A percentile compares a stretch with the other conserved stretches of the same genome.
Evolutionary conservation across 2,329 filamentous ascomycete genomes (phyloP).

Genomic region (Aspergillus amoenus): DNA sequence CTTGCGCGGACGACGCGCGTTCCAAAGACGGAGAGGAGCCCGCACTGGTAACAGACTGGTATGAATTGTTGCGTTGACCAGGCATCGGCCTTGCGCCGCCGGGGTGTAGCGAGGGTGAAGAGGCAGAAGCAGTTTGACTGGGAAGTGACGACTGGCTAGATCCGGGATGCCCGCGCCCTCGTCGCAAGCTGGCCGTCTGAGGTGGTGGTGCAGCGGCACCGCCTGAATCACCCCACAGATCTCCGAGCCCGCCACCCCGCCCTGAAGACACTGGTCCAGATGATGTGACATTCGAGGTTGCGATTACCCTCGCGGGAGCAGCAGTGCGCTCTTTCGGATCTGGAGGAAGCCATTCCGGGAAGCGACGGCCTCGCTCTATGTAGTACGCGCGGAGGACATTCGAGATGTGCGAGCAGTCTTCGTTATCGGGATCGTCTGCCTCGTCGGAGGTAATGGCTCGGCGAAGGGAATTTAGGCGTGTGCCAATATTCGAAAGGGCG

Average conservation of each 20-base stretch:
- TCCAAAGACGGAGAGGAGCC: conserved; percentile 21
- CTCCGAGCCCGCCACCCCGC: conserved; percentile 50
- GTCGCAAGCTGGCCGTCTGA: conserved; percentile 41
- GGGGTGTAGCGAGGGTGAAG: conserved; percentile 20
- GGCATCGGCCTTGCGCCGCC: conserved; percentile 61
- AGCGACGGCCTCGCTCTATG: conserved; percentile 76
- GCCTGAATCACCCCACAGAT: conserved; percentile 56
- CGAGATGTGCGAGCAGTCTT: conserved; percentile 93
- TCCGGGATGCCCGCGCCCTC: conserved; percentile 27
- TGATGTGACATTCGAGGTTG: conserved; percentile 41
- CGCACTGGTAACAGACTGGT: conserved; percentile 53
- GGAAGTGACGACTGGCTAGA: conserved; percentile 22
- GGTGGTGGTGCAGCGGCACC: conserved; percentile 28
- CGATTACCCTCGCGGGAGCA: conserved; percentile 45
- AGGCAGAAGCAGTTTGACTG: conserved; percentile 23
- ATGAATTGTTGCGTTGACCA: conserved; percentile 72
- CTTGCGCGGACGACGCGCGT: conserved; percentile 60
- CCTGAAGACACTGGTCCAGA: conserved; percentile 29
- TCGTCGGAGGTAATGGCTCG: conserved; percentile 45
- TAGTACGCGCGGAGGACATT: conserved; percentile 93
- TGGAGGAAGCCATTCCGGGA: conserved; percentile 84
- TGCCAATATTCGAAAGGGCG: conserved; percentile 54
- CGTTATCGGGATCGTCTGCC: conserved; percentile 46
- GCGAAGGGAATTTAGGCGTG: conserved; percentile 59
- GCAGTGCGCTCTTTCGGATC: conserved; percentile 74